A percentile compares a stretch with the other conserved stretches of the same genome.
These are phyloP conservation scores for Dictyostelium intermedium DNA, from an alignment of 78 protist genomes.

Conservation along the genomic window DNA sequence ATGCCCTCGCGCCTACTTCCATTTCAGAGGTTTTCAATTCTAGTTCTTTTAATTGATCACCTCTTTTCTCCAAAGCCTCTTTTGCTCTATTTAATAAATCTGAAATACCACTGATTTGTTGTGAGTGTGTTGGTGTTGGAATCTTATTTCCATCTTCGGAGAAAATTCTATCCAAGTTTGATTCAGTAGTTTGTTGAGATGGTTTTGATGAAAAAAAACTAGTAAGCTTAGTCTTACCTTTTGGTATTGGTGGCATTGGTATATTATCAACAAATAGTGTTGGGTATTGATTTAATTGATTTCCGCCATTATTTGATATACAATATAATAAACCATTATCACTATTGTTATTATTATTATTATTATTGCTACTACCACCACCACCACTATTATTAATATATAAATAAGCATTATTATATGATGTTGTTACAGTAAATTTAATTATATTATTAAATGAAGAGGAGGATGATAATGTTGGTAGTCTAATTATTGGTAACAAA, in stretches of 20 bases:
- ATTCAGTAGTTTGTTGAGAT: background rate
- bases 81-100: background rate
- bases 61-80: background rate
- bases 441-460: background rate
- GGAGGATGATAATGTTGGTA: background rate
- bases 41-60: background rate
- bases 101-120: background rate
- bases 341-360: background rate
- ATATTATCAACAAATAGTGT: slow-evolving; percentile 6
- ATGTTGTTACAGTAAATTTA: background rate
- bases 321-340: background rate
- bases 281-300: background rate
- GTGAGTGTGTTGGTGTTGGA: background rate
- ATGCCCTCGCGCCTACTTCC: background rate
- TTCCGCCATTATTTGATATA: background rate
- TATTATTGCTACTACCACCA: background rate
- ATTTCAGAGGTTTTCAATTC: background rate
- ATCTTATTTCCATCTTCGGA: background rate
- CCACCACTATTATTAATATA: background rate
- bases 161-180: background rate
- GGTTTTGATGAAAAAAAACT: background rate
- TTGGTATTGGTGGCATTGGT: background rate
- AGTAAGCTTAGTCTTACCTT: background rate
- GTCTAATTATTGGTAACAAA: background rate
- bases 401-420: background rate